Evolutionary conservation across 139 green algal species (phyloP), one percentile per base, ranked within the genome.

Genomic region (Chlorella sp.): DNA sequence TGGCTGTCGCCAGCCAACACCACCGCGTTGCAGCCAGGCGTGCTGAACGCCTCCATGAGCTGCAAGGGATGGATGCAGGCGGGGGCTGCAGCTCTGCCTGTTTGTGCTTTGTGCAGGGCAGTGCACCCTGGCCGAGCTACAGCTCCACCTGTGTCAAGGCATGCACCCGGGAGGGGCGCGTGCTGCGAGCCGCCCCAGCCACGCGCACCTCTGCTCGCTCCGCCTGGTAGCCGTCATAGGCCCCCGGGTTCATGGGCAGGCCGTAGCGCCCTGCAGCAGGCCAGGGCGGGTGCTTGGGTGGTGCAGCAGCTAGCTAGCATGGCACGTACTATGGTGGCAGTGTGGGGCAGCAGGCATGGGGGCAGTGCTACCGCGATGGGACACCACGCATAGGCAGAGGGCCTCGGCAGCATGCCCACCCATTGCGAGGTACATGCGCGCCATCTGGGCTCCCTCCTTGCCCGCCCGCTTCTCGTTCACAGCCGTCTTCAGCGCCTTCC

Each of bases 1-100:
- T 84, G 75, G 51, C 36, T 48, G 74, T 84, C 84, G 3, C 84
- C 84, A 1, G 84, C 76, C 76, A 88, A 48, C n/a, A 88, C 60
- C 20, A 88, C 64, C 13, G 84, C 76, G 56, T 88, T 84, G 84
- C 30, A 38, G 75, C 84, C 84, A 28, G 43, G 32, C 34, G 64
- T 2, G 76, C 44, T 44, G n/a, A 88, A 68, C 41, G n/a, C 76
- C n/a, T 38, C 20, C 28, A 84, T 46, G 43, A 88, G 56, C 73
- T 82, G 82, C 60, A 46, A 43, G 26, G 72, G 19, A n/a, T 13
- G 64, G 28, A 40, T 3, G 3, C 26, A 75, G 69, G 38, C 69
- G 48, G 38, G 17, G 69, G 14, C 69, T 20, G 56, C 56, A 65
- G 3, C 56, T 4, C 56, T 65, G 22, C 56, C 13, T 65, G 3